Evolutionary conservation across 108 stramenopile genomes (phyloP).

Genomic region (Nannochloropsis oceanica): DNA sequence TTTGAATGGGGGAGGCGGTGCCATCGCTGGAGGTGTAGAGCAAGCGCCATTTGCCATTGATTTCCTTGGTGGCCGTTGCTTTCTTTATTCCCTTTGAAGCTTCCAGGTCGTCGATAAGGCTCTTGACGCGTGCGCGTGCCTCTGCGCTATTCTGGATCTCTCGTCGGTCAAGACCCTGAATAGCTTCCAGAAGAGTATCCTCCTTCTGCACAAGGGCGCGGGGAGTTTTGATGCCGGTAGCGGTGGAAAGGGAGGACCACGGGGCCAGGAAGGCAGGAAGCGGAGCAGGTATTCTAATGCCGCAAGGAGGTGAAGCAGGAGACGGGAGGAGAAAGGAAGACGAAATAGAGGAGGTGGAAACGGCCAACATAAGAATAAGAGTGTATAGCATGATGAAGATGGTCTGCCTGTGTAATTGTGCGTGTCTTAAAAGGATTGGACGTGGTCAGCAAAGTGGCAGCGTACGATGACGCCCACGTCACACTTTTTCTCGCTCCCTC

Average conservation of each 20-base stretch:
- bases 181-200: not conserved
- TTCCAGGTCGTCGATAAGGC: not conserved
- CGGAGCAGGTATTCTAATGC: not conserved
- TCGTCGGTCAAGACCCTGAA: not conserved
- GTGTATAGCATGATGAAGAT: no score
- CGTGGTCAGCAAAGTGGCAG: no score
- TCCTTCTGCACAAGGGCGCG: not conserved
- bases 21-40: constrained; percentile 27
- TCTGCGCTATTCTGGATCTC: not conserved
- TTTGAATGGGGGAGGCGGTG: constrained; percentile 27
- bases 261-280: not conserved
- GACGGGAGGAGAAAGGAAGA: not conserved
- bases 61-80: not conserved
- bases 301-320: not conserved
- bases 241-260: not conserved
- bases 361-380: no score
- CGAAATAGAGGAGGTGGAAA: not conserved
- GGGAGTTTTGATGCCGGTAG: not conserved
- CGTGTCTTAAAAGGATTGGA: no score
- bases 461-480: no score
- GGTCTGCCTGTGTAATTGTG: no score
- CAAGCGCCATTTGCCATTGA: constrained; percentile 25
- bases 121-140: not conserved
- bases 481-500: no score
- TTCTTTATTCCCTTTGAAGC: not conserved